Evolutionary conservation across 176 grass and related monocot species (phyloP).

Genomic region (Cocos nucifera): DNA sequence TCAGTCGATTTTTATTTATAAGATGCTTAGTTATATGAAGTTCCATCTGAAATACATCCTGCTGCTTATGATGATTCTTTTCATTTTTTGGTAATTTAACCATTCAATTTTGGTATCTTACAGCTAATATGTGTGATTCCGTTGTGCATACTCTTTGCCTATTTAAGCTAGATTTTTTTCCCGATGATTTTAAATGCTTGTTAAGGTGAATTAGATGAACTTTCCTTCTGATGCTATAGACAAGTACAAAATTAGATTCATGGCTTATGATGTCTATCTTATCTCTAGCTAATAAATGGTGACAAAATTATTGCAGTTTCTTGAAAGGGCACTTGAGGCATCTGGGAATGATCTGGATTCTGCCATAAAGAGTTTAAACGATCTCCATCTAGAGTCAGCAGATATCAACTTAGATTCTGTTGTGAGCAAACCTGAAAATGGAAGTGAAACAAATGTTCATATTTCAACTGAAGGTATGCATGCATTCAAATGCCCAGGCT

Average conservation of each 20-base stretch:
- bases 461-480: slow-evolving; percentile 34
- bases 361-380: slow-evolving; percentile 69
- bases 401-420: slow-evolving; percentile 28
- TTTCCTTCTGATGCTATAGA: not conserved
- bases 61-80: too few species aligned
- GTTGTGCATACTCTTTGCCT: too few species aligned
- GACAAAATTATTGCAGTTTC: slow-evolving; percentile 46
- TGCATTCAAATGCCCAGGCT: too few species aligned
- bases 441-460: slow-evolving; percentile 10
- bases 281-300: slow-evolving; percentile 9
- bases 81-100: too few species aligned
- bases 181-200: too few species aligned
- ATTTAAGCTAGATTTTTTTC: too few species aligned
- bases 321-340: slow-evolving; percentile 69
- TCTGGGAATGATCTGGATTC: slow-evolving; percentile 83
- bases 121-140: too few species aligned
- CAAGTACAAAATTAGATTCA: not conserved
- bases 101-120: too few species aligned
- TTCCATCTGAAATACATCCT: too few species aligned
- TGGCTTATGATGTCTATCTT: too few species aligned
- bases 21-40: too few species aligned
- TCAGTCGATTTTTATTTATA: too few species aligned
- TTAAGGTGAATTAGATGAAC: not conserved
- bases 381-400: slow-evolving; percentile 45
- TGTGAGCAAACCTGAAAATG: slow-evolving; percentile 31